Conservation (phyloP, 495 filamentous ascomycete species). For the Lepraria neglecta region DNA sequence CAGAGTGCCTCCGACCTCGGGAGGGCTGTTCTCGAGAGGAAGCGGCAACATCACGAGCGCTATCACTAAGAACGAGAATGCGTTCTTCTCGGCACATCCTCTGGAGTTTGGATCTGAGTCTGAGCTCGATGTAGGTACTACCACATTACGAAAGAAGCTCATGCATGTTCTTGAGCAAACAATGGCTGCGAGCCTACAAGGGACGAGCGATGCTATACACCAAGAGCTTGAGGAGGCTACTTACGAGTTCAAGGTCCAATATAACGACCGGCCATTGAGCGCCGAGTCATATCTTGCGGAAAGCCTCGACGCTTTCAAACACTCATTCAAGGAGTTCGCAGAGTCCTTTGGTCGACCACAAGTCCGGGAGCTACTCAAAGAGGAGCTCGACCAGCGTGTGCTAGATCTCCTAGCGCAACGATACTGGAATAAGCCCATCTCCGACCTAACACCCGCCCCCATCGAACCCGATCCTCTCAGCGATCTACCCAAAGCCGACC, state of each 20-base stretch:
- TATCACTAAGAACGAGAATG: constrained; percentile 80
- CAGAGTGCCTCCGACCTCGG: constrained; percentile 60
- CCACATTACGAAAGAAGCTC: constrained; percentile 83
- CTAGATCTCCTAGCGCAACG: constrained; percentile 89
- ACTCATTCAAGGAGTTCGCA: constrained; percentile 89
- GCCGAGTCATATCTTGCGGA: constrained; percentile 96
- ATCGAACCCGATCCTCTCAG: constrained; percentile 65
- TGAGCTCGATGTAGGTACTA: constrained; percentile 69
- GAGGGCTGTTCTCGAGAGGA: constrained; percentile 78
- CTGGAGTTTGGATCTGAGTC: constrained; percentile 68
- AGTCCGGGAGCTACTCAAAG: constrained; percentile 83
- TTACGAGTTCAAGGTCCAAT: constrained; percentile 99
- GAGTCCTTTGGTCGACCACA: constrained; percentile 84
- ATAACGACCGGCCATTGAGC: constrained; percentile 90
- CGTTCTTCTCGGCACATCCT: constrained; percentile 81
- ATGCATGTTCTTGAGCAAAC: constrained; percentile 97
- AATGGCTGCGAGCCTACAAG: constrained; percentile 83
- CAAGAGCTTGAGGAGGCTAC: constrained; percentile 95
- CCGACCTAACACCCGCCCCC: constrained; percentile 56
- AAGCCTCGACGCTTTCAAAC: constrained; percentile 92
- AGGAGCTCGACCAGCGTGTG: constrained; percentile 87
- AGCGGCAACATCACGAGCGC: constrained; percentile 72
- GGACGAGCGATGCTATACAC: constrained; percentile 83
- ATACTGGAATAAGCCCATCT: constrained; percentile 97
- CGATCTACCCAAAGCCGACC: constrained; percentile 73